Evolutionary conservation across 805 yeast genomes (phyloP).

Genomic region (Torulaspora delbrueckii): DNA sequence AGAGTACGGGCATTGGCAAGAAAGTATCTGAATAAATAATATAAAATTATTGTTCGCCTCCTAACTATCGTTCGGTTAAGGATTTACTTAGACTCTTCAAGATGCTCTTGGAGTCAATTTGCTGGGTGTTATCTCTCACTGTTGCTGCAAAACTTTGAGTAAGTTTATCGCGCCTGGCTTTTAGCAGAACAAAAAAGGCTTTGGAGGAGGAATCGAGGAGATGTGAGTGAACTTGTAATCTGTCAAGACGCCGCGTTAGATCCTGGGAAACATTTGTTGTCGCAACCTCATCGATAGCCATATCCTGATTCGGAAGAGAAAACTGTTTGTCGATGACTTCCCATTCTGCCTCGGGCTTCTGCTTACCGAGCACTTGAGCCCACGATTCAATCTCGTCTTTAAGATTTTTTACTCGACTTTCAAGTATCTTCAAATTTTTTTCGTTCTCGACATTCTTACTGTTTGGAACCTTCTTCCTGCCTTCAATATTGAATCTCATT

Average conservation of each 20-base stretch:
- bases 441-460: conserved; percentile 31
- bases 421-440: conserved; percentile 22
- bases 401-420: conserved; percentile 23
- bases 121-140: conserved; percentile 5
- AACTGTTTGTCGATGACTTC: conserved; percentile 5
- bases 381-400: conserved; percentile 27
- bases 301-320: not conserved
- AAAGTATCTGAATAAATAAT: conserved; percentile 54
- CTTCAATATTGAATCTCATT: not conserved
- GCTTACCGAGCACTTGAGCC: conserved; percentile 22
- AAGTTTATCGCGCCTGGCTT: conserved; percentile 17
- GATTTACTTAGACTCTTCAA: conserved; percentile 26
- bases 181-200: conserved; percentile 18
- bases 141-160: conserved; percentile 14
- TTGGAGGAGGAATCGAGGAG: conserved; percentile 24
- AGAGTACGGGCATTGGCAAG: conserved; percentile 67
- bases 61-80: conserved; percentile 9
- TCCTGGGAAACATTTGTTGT: conserved; percentile 11
- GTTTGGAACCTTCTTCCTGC: conserved; percentile 24
- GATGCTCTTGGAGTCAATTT: conserved; percentile 17
- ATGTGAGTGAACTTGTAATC: conserved; percentile 23
- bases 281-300: not conserved
- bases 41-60: not conserved
- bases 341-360: conserved; percentile 21
- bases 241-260: conserved; percentile 18